phyloP scores from a whole-genome alignment of 768 basidiomycete genomes.

The Mycena leptocephala region DNA sequence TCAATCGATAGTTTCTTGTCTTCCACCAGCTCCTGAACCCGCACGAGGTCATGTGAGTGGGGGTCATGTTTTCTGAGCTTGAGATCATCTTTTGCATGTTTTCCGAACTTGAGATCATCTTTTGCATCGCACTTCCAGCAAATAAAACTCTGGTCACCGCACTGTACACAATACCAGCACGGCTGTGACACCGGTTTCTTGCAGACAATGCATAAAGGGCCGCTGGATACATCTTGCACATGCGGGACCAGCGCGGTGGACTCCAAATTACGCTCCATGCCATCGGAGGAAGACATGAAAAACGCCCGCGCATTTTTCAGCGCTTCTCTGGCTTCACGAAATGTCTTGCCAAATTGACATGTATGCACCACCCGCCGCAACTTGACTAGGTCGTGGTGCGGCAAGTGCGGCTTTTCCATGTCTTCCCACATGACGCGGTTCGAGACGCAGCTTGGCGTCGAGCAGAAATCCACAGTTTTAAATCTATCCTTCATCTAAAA shows the following conservation, averaged over 20 bases:
- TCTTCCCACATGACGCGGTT: conserved; percentile 31
- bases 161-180: conserved; percentile 51
- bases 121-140: conserved; percentile 41
- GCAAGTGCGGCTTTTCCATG: conserved; percentile 42
- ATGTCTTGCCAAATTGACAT: conserved; percentile 34
- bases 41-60: conserved; percentile 40
- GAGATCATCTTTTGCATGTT: too few species aligned
- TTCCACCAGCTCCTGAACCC: conserved; percentile 30
- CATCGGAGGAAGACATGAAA: conserved; percentile 5
- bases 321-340: conserved; percentile 40
- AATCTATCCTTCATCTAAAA: conserved; percentile 15
- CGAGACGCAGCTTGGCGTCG: conserved; percentile 40
- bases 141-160: conserved; percentile 42
- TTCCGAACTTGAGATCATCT: too few species aligned
- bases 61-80: conserved; percentile 30
- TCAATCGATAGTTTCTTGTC: conserved; percentile 36
- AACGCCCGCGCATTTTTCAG: conserved; percentile 29
- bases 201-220: conserved; percentile 41
- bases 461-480: conserved; percentile 49
- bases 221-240: conserved; percentile 6
- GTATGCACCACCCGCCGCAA: conserved; percentile 37
- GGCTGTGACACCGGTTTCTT: conserved; percentile 36
- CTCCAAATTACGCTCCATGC: too few species aligned
- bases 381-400: conserved; percentile 50
- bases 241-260: neutral